Evolutionary conservation across 768 basidiomycete species (phyloP).

Genomic region (Hygrophorus pudorinus): DNA sequence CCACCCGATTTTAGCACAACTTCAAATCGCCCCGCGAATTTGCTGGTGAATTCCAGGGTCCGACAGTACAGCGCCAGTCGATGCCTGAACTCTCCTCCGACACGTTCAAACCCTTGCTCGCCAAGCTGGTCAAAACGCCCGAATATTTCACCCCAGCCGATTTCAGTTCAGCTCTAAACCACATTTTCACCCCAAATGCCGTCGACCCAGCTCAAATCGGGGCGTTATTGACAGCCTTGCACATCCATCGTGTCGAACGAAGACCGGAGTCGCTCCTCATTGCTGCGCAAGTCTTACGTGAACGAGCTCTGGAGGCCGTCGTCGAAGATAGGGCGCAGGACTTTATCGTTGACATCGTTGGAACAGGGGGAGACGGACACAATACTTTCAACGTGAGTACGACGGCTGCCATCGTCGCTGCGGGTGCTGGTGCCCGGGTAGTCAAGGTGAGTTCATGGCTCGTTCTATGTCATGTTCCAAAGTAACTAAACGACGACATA

Average conservation of each 20-base stretch:
- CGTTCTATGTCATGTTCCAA: slow-evolving; percentile 6
- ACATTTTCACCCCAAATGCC: slow-evolving; percentile 57
- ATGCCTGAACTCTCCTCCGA: too few relatives aligned
- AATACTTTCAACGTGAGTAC: slow-evolving; percentile 98
- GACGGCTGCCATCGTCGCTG: slow-evolving; percentile 86
- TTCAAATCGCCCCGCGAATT: too few relatives aligned
- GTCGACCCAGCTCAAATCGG: slow-evolving; percentile 72
- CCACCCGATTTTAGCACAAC: too few relatives aligned
- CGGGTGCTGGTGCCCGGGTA: slow-evolving; percentile 88
- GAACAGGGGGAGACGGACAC: slow-evolving; percentile 91
- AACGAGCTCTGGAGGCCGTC: slow-evolving; percentile 53
- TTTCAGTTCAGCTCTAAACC: slow-evolving; percentile 60
- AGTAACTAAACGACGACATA: neutral
- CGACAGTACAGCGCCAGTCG: too few relatives aligned
- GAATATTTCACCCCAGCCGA: slow-evolving; percentile 76
- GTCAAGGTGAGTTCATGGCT: slow-evolving; percentile 56
- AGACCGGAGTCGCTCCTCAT: slow-evolving; percentile 69
- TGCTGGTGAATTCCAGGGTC: too few relatives aligned
- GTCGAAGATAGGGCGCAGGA: slow-evolving; percentile 53
- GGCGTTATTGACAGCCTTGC: slow-evolving; percentile 81
- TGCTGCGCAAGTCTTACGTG: slow-evolving; percentile 64
- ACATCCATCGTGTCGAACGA: slow-evolving; percentile 68
- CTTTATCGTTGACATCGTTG: slow-evolving; percentile 82
- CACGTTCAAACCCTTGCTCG: slow-evolving; percentile 68
- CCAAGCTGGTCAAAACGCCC: slow-evolving; percentile 71